These are phyloP conservation scores for Graphium sp. DNA, from an alignment of 2,329 filamentous ascomycete genomes.

Conservation along the genomic window DNA sequence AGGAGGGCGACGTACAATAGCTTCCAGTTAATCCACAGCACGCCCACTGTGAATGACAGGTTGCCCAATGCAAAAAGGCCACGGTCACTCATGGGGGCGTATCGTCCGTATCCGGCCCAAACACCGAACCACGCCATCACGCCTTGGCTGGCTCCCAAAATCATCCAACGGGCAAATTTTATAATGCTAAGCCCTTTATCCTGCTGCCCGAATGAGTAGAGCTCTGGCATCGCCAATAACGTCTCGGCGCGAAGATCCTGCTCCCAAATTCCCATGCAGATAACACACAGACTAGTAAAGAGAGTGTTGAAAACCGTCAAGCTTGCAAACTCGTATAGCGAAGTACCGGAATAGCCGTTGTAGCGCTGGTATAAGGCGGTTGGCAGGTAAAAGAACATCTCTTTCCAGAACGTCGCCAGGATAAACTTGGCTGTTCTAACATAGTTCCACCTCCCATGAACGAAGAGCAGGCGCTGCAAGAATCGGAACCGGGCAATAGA, in stretches of 20 bases:
- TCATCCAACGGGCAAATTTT: constrained; percentile 63
- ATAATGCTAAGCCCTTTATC: constrained; percentile 56
- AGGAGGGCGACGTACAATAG: constrained; percentile 40
- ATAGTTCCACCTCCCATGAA: constrained; percentile 86
- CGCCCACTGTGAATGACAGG: constrained; percentile 52
- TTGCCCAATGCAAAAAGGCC: constrained; percentile 59
- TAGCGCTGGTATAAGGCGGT: constrained; percentile 72
- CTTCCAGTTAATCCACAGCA: constrained; percentile 61
- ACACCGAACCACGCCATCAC: constrained; percentile 55
- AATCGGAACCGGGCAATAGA: constrained; percentile 86
- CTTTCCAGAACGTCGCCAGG: constrained; percentile 84
- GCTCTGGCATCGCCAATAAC: constrained; percentile 77
- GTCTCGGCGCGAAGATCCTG: constrained; percentile 75
- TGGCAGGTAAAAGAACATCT: constrained; percentile 66
- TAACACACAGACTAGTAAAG: constrained; percentile 78
- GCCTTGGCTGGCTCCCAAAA: constrained; percentile 56
- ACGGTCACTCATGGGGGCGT: constrained; percentile 39
- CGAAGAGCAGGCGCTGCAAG: constrained; percentile 65
- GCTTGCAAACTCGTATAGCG: constrained; percentile 73
- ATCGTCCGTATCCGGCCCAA: constrained; percentile 31
- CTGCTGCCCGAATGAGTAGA: constrained; percentile 71
- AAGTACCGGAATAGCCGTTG: constrained; percentile 80
- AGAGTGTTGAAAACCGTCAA: constrained; percentile 88
- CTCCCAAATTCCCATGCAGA: constrained; percentile 82
- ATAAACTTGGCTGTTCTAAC: constrained; percentile 79